phyloP scores from a whole-genome alignment of 2,329 filamentous ascomycete genomes.

The Aspergillus intermedius region DNA sequence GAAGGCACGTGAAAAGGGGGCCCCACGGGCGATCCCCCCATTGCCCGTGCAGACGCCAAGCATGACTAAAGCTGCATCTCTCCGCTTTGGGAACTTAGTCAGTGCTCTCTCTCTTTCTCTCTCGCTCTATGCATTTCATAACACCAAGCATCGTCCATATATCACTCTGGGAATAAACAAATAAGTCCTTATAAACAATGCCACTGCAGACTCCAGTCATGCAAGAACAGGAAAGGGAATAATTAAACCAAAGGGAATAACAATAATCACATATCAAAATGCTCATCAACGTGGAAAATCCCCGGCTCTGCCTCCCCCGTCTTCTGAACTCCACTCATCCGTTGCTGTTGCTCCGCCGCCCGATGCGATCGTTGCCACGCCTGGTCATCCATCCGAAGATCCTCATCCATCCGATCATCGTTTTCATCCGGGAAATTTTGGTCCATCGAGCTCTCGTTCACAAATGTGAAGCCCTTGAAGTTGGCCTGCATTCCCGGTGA shows the following conservation, averaged over 20 bases:
- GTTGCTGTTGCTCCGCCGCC: slow-evolving; percentile 27
- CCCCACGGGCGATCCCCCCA: too few species aligned
- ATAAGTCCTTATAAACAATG: slow-evolving; percentile 11
- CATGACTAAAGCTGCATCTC: too few species aligned
- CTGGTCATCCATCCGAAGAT: slow-evolving; percentile 32
- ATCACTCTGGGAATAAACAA: not conserved
- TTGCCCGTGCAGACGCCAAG: too few species aligned
- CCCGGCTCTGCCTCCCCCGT: slow-evolving; percentile 33
- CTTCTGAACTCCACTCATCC: slow-evolving; percentile 40
- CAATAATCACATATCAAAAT: slow-evolving; percentile 39
- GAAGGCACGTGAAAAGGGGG: too few species aligned
- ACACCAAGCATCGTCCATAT: not conserved
- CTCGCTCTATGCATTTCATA: too few species aligned
- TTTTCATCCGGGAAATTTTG: slow-evolving; percentile 39
- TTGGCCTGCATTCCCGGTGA: slow-evolving; percentile 96
- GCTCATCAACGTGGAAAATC: slow-evolving; percentile 40
- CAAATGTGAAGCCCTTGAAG: slow-evolving; percentile 97
- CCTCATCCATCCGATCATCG: slow-evolving; percentile 38
- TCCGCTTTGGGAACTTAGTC: slow-evolving; percentile 1
- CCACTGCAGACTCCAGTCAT: slow-evolving; percentile 35
- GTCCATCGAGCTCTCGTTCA: slow-evolving; percentile 94
- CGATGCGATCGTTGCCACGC: slow-evolving; percentile 29
- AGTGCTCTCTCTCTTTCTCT: slow-evolving; percentile 7
- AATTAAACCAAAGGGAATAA: too few species aligned
- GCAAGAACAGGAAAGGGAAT: slow-evolving; percentile 20